phyloP scores from a whole-genome alignment of 2,329 filamentous ascomycete species.

The Ophiostoma populinum region DNA sequence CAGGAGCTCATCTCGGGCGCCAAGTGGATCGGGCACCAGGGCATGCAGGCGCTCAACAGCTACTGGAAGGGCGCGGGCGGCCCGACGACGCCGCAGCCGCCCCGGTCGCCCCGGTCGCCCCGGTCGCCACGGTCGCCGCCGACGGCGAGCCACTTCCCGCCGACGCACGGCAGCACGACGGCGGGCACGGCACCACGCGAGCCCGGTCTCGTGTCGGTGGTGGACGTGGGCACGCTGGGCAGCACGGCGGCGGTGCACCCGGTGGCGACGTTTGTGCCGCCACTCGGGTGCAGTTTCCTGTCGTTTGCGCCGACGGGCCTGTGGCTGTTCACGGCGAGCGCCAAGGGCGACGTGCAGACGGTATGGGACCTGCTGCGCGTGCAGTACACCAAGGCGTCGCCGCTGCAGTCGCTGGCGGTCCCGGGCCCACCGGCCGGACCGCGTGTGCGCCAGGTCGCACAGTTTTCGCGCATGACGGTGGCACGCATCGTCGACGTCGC shows the following conservation, averaged over 20 bases:
- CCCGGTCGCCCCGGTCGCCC: constrained; percentile 26
- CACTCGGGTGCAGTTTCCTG: constrained; percentile 63
- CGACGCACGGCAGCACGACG: constrained; percentile 50
- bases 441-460: constrained; percentile 65
- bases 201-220: constrained; percentile 55
- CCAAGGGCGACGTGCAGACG: constrained; percentile 67
- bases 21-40: constrained; percentile 61
- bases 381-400: constrained; percentile 44
- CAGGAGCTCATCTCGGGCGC: constrained; percentile 62
- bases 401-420: constrained; percentile 31
- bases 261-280: constrained; percentile 51
- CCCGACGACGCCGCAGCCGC: constrained; percentile 21
- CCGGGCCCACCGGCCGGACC: constrained; percentile 31
- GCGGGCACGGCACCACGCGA: constrained; percentile 40
- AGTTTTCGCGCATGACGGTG: constrained; percentile 81
- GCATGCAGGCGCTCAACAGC: constrained; percentile 59
- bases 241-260: constrained; percentile 38
- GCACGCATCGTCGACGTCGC: constrained; percentile 79
- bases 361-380: constrained; percentile 63
- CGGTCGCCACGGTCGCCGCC: too few species aligned
- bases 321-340: constrained; percentile 61
- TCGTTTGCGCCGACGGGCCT: constrained; percentile 62
- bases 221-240: constrained; percentile 48
- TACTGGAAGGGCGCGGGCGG: constrained; percentile 51
- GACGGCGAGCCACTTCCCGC: constrained; percentile 46